Evolutionary conservation across 768 basidiomycete species (phyloP), one percentile per base, ranked within the genome.

Genomic region (Leucocoprinus leucothites): DNA sequence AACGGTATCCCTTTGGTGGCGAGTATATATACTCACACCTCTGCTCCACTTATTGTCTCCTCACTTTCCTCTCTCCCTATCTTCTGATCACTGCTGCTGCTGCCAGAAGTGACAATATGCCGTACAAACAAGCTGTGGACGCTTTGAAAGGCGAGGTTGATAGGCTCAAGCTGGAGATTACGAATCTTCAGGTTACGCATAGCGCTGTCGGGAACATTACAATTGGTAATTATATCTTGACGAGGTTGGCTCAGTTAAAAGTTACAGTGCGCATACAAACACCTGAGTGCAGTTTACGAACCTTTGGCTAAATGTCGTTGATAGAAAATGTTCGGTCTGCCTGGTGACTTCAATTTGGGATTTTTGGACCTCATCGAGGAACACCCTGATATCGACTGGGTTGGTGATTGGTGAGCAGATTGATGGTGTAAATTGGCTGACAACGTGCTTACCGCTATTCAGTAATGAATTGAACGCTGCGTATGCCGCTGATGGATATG

Each of bases 401-500:
- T 94, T 51, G 94, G 94, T 3, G 90, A 91, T 64, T 90, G 88
- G 87, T 87, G 67, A 5, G 72, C 51, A 0, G 9, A 14, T 48
- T 11, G 26, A 11, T 36, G 3, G 3, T 14, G 38, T 13, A 8
- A 13, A 9, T 18, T n/a, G 8, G 1, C 2, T 51, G 8, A 18
- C 5, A 42, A 2, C 14, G 4, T 11, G 25, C 1, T 35, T 8
- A 24, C 25, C 42, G 18, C 13, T 6, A 9, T 21, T 1, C 56
- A 90, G 89, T 60, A 91, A 92, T 57, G 89, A 94, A 65, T 76
- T 94, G 45, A 91, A 94, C 60, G 89, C 91, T 0, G 79, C 91
- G 0, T 97, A 97, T 68, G 94, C 94, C 14, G 91, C 91, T 0
- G 94, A 95, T 64, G 94, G 94, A 9, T 96, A 96, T 68, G 91